Conservation (phyloP, 768 basidiomycete species). For the Stropharia rugosoannulata region DNA sequence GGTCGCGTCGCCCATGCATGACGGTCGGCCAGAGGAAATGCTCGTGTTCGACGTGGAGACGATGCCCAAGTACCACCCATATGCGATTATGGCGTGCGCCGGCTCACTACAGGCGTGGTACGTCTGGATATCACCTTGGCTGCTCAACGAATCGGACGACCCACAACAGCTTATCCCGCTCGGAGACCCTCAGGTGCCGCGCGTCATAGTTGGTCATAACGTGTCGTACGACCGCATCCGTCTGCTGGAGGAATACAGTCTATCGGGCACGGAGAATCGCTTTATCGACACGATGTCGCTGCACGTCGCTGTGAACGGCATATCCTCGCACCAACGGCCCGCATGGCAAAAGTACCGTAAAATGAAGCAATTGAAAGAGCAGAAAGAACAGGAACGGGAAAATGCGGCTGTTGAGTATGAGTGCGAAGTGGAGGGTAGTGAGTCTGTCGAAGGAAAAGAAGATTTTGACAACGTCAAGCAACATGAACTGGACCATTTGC, state of each 20-base stretch:
- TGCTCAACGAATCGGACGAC: slow-evolving; percentile 57
- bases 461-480: slow-evolving; percentile 40
- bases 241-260: slow-evolving; percentile 77
- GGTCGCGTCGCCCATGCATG: slow-evolving; percentile 64
- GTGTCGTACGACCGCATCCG: slow-evolving; percentile 91
- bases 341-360: slow-evolving; percentile 90
- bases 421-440: slow-evolving; percentile 43
- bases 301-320: slow-evolving; percentile 91
- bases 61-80: slow-evolving; percentile 78
- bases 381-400: slow-evolving; percentile 49
- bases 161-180: slow-evolving; percentile 75
- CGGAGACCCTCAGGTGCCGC: slow-evolving; percentile 50
- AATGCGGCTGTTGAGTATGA: slow-evolving; percentile 69
- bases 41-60: slow-evolving; percentile 95
- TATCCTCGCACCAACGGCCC: slow-evolving; percentile 92
- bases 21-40: slow-evolving; percentile 65
- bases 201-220: slow-evolving; percentile 90
- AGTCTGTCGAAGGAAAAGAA: slow-evolving; percentile 45
- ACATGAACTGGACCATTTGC: slow-evolving; percentile 33
- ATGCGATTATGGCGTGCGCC: slow-evolving; percentile 87
- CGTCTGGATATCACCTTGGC: slow-evolving; percentile 94
- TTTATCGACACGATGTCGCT: slow-evolving; percentile 95
- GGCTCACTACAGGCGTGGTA: slow-evolving; percentile 88
- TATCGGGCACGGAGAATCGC: slow-evolving; percentile 65
- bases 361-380: slow-evolving; percentile 38